These are phyloP conservation scores for Fusarium papillatum DNA, from an alignment of 2,329 filamentous ascomycete genomes.

Conservation along the genomic window DNA sequence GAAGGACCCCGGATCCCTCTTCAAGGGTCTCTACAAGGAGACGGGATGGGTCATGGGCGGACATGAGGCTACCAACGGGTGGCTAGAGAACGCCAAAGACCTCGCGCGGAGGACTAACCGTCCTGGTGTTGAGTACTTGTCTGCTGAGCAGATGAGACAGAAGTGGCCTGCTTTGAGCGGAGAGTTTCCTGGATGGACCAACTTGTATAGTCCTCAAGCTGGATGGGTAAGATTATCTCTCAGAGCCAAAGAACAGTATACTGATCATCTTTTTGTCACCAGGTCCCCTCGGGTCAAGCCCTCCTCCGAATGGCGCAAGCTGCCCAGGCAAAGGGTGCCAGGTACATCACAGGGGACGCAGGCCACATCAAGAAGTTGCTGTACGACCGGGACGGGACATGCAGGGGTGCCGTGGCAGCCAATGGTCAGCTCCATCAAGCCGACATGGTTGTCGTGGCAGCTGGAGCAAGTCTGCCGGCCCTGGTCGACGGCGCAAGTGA, in stretches of 20 bases:
- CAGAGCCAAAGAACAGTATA: background rate
- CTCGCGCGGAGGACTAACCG: constrained; percentile 40
- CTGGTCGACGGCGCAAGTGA: constrained; percentile 72
- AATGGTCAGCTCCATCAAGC: constrained; percentile 64
- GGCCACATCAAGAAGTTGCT: constrained; percentile 38
- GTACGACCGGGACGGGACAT: constrained; percentile 42
- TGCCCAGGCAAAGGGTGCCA: constrained; percentile 42
- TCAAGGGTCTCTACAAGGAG: constrained; percentile 46
- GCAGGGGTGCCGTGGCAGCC: constrained; percentile 62
- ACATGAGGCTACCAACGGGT: constrained; percentile 43
- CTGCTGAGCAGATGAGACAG: constrained; percentile 40
- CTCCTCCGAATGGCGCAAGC: constrained; percentile 49
- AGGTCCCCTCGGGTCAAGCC: constrained; percentile 44
- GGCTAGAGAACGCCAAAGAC: constrained; percentile 45
- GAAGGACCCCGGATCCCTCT: constrained; percentile 45
- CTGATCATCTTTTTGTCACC: background rate
- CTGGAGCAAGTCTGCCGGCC: constrained; percentile 75
- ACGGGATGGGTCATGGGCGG: constrained; percentile 48
- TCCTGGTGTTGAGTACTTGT: constrained; percentile 43
- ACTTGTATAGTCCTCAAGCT: constrained; percentile 42
- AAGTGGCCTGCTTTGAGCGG: constrained; percentile 47
- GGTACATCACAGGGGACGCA: constrained; percentile 46
- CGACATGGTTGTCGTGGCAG: constrained; percentile 73
- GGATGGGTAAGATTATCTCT: constrained; percentile 44
- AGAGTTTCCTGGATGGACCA: constrained; percentile 45